Conservation (phyloP, 768 basidiomycete species). For the Crepidotus variabilis region DNA sequence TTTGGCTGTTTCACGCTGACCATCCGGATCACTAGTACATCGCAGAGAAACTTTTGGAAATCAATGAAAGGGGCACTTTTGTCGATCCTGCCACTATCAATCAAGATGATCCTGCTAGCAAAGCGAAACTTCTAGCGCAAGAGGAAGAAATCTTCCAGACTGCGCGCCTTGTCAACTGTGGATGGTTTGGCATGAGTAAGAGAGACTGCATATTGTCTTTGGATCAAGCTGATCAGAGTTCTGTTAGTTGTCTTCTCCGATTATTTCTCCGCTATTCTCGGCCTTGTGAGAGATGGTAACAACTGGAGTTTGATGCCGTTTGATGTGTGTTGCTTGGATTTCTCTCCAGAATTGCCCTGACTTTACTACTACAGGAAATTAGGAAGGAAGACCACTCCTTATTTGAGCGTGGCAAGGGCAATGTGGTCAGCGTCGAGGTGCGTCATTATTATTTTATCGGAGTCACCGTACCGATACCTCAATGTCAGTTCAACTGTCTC, state of each 20-base stretch:
- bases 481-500: constrained; percentile 70
- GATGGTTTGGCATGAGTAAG: constrained; percentile 66
- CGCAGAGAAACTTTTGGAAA: constrained; percentile 68
- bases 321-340: constrained; percentile 35
- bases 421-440: constrained; percentile 81
- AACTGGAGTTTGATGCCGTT: constrained; percentile 79
- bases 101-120: constrained; percentile 27
- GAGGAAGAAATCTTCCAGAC: constrained; percentile 86
- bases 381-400: constrained; percentile 55
- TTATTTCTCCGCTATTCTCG: constrained; percentile 78
- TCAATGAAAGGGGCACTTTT: constrained; percentile 74
- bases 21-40: constrained; percentile 53
- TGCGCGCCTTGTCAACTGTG: constrained; percentile 72
- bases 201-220: neutral
- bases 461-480: neutral
- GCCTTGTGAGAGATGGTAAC: constrained; percentile 71
- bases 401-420: constrained; percentile 79
- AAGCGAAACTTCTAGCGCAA: constrained; percentile 40
- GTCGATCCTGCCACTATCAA: constrained; percentile 48
- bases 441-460: constrained; percentile 3
- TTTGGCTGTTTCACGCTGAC: neutral
- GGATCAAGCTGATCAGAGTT: constrained; percentile 5
- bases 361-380: constrained; percentile 53
- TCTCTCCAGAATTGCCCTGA: neutral
- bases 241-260: constrained; percentile 67